Evolutionary conservation across 2,329 filamentous ascomycete genomes (phyloP).

Genomic region (Diplocarpon mali): DNA sequence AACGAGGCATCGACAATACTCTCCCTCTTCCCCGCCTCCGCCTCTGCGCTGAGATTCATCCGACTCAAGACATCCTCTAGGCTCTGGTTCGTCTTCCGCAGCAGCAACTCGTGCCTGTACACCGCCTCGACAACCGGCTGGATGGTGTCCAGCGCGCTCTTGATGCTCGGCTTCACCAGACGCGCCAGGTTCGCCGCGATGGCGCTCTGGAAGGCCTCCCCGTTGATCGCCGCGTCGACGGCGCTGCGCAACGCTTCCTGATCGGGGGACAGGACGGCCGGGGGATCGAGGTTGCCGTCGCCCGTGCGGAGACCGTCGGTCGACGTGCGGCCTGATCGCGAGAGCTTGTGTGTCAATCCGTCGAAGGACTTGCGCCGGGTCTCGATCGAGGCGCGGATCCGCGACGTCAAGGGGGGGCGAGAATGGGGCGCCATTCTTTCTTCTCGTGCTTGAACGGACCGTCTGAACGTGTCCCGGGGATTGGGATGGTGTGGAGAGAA

Average conservation of each 20-base stretch:
- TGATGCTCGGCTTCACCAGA: conserved; percentile 25
- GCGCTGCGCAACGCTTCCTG: conserved; percentile 18
- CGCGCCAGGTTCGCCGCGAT: conserved; percentile 25
- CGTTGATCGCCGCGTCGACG: conserved; percentile 23
- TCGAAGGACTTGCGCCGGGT: conserved; percentile 7
- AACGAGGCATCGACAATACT: conserved; percentile 7
- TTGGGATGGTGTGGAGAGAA: too few species aligned
- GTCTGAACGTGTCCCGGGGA: too few species aligned
- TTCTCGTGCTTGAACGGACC: background rate
- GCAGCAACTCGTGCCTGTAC: conserved; percentile 24
- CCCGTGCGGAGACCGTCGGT: too few species aligned
- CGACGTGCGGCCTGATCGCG: conserved; percentile 8
- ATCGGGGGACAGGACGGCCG: conserved; percentile 8
- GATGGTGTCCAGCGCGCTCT: conserved; percentile 25
- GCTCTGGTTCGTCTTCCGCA: conserved; percentile 24
- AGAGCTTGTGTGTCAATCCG: conserved; percentile 7
- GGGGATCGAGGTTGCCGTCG: background rate
- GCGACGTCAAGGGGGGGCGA: conserved; percentile 24
- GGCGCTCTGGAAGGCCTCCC: conserved; percentile 23
- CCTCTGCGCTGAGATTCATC: conserved; percentile 17
- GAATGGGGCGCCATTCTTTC: conserved; percentile 18
- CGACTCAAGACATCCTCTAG: conserved; percentile 23
- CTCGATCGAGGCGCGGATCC: conserved; percentile 25
- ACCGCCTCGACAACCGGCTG: conserved; percentile 27
- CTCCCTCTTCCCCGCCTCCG: conserved; percentile 1